Evolutionary conservation across 805 yeast genomes (phyloP), one percentile per base, ranked within the genome.

Genomic region (Kodamaea kakaduensis): DNA sequence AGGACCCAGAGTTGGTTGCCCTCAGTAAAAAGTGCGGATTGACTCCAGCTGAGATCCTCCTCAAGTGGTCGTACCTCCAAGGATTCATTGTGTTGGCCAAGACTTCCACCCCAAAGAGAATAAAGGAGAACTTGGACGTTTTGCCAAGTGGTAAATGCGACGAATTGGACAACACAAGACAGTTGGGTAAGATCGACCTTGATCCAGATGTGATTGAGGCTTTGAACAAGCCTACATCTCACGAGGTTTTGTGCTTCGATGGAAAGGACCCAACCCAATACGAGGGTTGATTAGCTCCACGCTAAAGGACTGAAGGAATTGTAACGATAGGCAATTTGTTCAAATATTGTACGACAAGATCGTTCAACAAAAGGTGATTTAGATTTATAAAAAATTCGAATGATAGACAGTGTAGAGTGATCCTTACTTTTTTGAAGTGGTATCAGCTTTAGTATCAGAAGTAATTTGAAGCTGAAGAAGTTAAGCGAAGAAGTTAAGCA

Each of bases 21-120:
- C 64, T 83, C 42, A 77, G 81, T 22, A 52, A 67, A 26, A 70
- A 68, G 38, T 71, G 71, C 25, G 67, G 67, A 2, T 67, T 71
- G 20, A 52, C 80, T 8, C 63, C 72, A 13, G 81, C 81, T 5
- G 88, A 82, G 50, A 72, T 84, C 9, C 59, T 84, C 39, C 63
- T 84, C 34, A 73, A 81, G 50, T 85, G 94, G 94, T 74, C 84
- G 1, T 64, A 76, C 40, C 77, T 78, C 45, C 80, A 81, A 46
- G 89, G 89, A 3, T 50, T 51, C 35, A 43, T 55, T n/a, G 58
- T 52, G 21, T 44, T 55, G 45, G 50, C 47, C 36, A 54, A 84
- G 58, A 77, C 89, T 4, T 67, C 68, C 27, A 73, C 71, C 5
- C 49, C 66, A 6, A 52, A 59, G n/a, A 71, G 93, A 52, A 62